A percentile compares a stretch with the other conserved stretches of the same genome.
phyloP scores from a whole-genome alignment of 2,329 filamentous ascomycete genomes.

The Colletotrichum melonis region DNA sequence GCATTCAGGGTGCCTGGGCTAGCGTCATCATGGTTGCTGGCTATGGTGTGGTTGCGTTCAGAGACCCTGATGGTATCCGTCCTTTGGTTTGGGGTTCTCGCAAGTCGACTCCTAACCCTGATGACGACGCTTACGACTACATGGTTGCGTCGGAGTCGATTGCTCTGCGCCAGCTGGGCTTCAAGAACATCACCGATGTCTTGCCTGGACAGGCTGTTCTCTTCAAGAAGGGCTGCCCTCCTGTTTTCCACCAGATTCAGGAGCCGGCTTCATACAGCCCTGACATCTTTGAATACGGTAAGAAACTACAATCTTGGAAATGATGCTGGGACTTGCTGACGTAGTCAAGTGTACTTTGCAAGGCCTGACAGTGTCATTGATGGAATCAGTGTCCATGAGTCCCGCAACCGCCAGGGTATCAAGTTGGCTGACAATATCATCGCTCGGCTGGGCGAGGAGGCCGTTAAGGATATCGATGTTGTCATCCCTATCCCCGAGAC shows the following conservation, averaged over 20 bases:
- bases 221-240: conserved; percentile 79
- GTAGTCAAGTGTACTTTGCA: conserved; percentile 80
- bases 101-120: conserved; percentile 63
- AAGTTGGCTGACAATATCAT: conserved; percentile 81
- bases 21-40: conserved; percentile 85
- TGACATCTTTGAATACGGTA: conserved; percentile 76
- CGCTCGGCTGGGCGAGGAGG: conserved; percentile 74
- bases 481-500: conserved; percentile 83
- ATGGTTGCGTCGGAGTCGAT: conserved; percentile 93
- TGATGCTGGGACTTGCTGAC: background rate
- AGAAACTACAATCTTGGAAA: background rate
- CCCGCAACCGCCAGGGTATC: conserved; percentile 87
- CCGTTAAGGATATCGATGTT: conserved; percentile 81
- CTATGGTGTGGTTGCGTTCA: conserved; percentile 83
- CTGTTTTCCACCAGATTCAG: conserved; percentile 81
- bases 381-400: conserved; percentile 87
- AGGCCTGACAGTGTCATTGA: conserved; percentile 86
- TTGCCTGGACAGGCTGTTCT: conserved; percentile 88
- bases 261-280: conserved; percentile 78
- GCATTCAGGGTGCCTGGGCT: conserved; percentile 80
- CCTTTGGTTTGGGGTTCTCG: conserved; percentile 84
- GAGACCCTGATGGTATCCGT: conserved; percentile 76
- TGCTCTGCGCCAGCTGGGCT: conserved; percentile 84
- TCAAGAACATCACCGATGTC: conserved; percentile 80
- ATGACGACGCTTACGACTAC: conserved; percentile 78